Conservation (phyloP, 176 grass and related monocot species). For the Phragmites australis region DNA sequence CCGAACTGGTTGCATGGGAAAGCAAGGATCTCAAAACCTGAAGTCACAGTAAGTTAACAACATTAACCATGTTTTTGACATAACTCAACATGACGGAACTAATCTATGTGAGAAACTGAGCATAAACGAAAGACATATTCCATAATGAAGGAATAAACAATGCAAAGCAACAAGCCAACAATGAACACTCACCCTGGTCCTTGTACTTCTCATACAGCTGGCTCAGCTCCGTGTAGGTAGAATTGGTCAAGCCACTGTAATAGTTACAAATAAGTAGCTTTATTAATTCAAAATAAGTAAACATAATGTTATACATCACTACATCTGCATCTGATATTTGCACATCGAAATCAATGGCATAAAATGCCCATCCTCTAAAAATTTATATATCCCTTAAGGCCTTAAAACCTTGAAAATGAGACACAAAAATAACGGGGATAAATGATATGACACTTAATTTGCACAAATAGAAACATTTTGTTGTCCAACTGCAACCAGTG, state of each 20-base stretch:
- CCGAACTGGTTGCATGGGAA: slow-evolving; percentile 93
- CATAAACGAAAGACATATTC: background rate
- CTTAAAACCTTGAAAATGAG: background rate
- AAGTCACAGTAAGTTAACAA: background rate
- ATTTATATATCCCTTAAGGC: background rate
- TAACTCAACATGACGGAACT: background rate
- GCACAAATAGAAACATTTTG: background rate
- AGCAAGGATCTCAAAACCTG: slow-evolving; percentile 81
- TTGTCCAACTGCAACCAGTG: background rate
- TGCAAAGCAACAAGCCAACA: no score
- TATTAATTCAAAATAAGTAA: slow-evolving; percentile 3
- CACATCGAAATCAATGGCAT: background rate
- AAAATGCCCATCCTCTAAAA: background rate
- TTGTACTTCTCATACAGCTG: slow-evolving; percentile 88
- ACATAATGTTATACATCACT: background rate
- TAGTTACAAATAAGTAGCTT: slow-evolving; percentile 33
- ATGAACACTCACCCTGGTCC: slow-evolving; percentile 53
- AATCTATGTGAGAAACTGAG: slow-evolving; percentile 18
- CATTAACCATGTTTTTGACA: background rate
- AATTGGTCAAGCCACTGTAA: slow-evolving; percentile 89
- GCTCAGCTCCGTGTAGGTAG: slow-evolving; percentile 89
- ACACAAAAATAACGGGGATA: background rate
- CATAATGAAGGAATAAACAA: background rate
- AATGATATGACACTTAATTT: slow-evolving; percentile 17
- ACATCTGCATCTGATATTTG: background rate